Base-by-base conservation (phyloP, 176 grass and related monocot species). In the Oropetium thomaeum region DNA sequence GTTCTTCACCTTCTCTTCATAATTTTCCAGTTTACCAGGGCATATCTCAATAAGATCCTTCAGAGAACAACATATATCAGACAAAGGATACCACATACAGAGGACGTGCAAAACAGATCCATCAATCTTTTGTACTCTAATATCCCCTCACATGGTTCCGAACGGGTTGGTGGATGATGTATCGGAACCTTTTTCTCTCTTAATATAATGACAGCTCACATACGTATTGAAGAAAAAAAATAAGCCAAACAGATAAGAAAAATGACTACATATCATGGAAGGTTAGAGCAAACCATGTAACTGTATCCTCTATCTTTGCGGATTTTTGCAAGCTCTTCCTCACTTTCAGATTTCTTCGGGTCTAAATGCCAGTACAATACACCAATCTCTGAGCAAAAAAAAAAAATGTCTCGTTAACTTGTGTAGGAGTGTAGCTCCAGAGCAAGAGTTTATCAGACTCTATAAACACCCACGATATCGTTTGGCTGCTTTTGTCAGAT, bases 1-100 rank as follows among this genome's bases (percentile, higher is more conserved):
- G 58, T 88, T 94, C 82, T 80, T 94, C 44, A 98, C 28, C 71
- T 92, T 98, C 69, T 98, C 88, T 67, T 98, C 96, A 25, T 90
- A 98, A 68, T 94, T 98, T 58, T 92, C 95, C 39, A 98, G 73
- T 81, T 92, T 94, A 15, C 69, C 87, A n/a, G 86, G 95, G 40
- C 82, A 90, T 72, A 98, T 84, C 7, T 94, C 95, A 45, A 92
- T 48, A 85, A 83, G 60, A 81, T 94, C 95, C 89, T 98, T 86
- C 41, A 81, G 57, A 53, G 54, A 65, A 35, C 4, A 74, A 79
- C 28, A 49, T 17, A 41, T 58, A 67, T 77, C 22, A 83, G 35
- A 59, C 48, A 10, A 49, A 49, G 38, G 40, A 41, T 70, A 70
- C 33, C 5, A 47, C 14, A 67, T 65, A 79, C 26, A 73, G 14